Evolutionary conservation across 1,284 basidiomycete genomes (phyloP), one percentile per base, ranked within the genome.

Genomic region (Naganishia liquefaciens): DNA sequence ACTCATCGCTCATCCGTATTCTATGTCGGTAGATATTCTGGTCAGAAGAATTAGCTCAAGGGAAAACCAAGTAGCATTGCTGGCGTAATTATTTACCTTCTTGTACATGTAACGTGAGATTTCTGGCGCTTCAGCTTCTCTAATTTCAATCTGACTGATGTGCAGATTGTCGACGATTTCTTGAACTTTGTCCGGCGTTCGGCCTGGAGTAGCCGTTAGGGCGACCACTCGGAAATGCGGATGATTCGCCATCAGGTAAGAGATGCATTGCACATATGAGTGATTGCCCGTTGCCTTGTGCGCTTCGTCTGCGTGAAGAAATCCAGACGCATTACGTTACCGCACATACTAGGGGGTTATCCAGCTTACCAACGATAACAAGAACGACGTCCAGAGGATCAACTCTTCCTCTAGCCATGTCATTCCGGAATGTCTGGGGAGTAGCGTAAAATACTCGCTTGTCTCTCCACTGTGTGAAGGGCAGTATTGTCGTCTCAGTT

Each of bases 371-470:
- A 17, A 86, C 82, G 13, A 86, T 85, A 43, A 82, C 84, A 5
- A 92, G 87, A 64, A 94, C 84, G 67, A 84, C 82, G 27, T 86
- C 89, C 46, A 82, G 78, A 0, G 88, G 84, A 74, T 98, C 90
- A 71, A 91, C 89, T 21, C 83, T 86, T 19, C 87, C 87, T 0
- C 83, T 84, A 7, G 80, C 80, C 28, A 99, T 81, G 75, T 99
- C 96, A 70, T 96, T 97, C 66, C 91, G 82, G 27, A 99, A 83
- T 0, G 95, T 98, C 75, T 99, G 96, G 0, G 96, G 95, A 0
- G 96, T 99, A 86, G 96, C 94, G 78, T 95, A 99, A 75, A 99
- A 93, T 27, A 99, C 88, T 6, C 94, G 84, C 76, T 95, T 93
- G 69, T 88, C 71, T 9, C 68, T 74, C 81, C 75, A 81, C 74